Conservation (phyloP, 352 stramenopile species). For the Phytophthora niederhauseri region DNA sequence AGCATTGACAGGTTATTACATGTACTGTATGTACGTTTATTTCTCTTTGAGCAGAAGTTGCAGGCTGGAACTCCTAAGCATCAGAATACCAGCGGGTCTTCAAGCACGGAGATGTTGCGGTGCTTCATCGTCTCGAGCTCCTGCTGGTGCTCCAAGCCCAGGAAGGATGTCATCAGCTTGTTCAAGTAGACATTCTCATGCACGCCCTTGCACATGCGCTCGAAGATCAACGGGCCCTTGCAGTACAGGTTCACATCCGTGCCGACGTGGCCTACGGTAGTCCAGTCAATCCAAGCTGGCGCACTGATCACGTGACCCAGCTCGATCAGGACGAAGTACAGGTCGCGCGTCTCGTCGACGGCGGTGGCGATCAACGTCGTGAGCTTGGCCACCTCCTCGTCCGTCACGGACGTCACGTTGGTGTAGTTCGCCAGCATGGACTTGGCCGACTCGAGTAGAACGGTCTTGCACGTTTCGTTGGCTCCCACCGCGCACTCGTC, state of each 20-base stretch:
- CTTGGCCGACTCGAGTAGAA: constrained; percentile 42
- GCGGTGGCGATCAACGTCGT: constrained; percentile 44
- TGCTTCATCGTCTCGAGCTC: constrained; percentile 64
- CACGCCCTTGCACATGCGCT: constrained; percentile 68
- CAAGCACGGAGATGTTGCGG: constrained; percentile 44
- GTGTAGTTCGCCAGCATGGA: constrained; percentile 58
- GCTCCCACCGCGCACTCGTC: constrained; percentile 39
- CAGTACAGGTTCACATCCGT: constrained; percentile 81
- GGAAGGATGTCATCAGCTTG: constrained; percentile 76
- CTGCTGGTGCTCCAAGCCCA: constrained; percentile 62
- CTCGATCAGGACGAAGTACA: constrained; percentile 56
- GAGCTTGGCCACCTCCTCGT: constrained; percentile 33
- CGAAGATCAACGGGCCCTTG: constrained; percentile 60
- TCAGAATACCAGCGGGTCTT: constrained; percentile 34
- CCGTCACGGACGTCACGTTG: constrained; percentile 51
- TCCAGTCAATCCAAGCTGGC: constrained; percentile 59
- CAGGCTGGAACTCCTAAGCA: not conserved
- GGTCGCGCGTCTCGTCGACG: constrained; percentile 48
- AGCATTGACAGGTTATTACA: no score
- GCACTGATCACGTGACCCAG: constrained; percentile 59
- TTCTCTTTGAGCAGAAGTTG: not conserved
- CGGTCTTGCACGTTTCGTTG: constrained; percentile 54
- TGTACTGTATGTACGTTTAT: not conserved
- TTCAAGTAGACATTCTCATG: constrained; percentile 79
- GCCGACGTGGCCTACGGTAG: constrained; percentile 66